A percentile compares a stretch with the other conserved stretches of the same genome.
These are phyloP conservation scores for Euphorbia lathyris DNA, from an alignment of 345 rosid genomes.

Conservation along the genomic window DNA sequence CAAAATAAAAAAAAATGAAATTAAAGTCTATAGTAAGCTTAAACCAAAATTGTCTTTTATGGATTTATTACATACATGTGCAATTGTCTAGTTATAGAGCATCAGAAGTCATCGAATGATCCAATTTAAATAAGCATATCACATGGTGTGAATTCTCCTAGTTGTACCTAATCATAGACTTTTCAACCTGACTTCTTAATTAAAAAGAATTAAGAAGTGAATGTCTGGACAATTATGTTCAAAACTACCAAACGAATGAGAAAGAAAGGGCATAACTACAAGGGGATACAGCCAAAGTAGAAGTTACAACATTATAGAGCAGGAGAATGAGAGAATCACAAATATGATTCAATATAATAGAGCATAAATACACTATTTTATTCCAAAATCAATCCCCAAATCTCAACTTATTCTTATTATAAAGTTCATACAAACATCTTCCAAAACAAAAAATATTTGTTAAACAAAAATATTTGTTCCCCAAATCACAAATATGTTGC, in stretches of 20 bases:
- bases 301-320: conserved; percentile 37
- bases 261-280: conserved; percentile 14
- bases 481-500: too few species aligned
- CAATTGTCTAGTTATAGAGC: too few species aligned
- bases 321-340: background rate
- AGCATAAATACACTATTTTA: background rate
- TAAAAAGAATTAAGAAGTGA: background rate
- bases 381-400: background rate
- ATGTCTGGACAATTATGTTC: background rate
- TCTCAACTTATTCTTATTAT: background rate
- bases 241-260: conserved; percentile 1
- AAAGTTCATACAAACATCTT: background rate
- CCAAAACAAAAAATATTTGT: background rate
- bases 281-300: conserved; percentile 38
- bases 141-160: conserved; percentile 7
- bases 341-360: background rate
- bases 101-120: too few species aligned
- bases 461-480: background rate
- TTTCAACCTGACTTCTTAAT: conserved; percentile 4
- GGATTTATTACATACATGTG: too few species aligned
- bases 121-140: conserved; percentile 2
- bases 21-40: too few species aligned
- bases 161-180: conserved; percentile 26
- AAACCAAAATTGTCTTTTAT: too few species aligned
- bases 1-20: too few species aligned